Evolutionary conservation across 208 protist species (phyloP).

Genomic region (Phytomonas francai): DNA sequence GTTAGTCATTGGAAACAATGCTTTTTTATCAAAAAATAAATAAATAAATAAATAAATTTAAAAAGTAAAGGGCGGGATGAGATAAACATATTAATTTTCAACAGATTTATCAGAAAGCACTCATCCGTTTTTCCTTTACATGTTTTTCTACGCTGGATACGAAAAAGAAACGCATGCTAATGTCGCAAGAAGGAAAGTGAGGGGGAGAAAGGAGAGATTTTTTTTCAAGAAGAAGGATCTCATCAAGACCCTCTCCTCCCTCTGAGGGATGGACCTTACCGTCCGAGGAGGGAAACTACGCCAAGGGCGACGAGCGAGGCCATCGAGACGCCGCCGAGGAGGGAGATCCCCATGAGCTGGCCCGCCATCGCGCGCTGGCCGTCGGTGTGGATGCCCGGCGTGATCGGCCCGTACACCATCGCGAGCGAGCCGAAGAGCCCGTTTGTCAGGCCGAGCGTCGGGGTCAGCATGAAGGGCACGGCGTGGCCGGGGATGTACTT

Average conservation of each 20-base stretch:
- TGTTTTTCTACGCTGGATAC: no score
- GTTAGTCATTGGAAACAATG: no score
- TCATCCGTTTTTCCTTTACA: no score
- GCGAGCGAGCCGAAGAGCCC: slow-evolving; percentile 59
- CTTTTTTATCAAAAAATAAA: not conserved
- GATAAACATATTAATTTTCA: not conserved
- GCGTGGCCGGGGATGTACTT: slow-evolving; percentile 59
- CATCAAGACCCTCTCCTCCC: not conserved
- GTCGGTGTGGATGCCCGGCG: slow-evolving; percentile 33
- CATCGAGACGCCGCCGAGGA: slow-evolving; percentile 50
- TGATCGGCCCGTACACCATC: slow-evolving; percentile 78
- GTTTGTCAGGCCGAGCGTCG: slow-evolving; percentile 58
- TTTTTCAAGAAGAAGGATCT: not conserved
- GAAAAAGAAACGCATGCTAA: no score
- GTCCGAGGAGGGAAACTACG: slow-evolving; percentile 19
- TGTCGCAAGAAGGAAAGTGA: not conserved
- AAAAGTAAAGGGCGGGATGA: not conserved
- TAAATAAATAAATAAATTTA: slow-evolving; percentile 13
- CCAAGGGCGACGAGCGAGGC: slow-evolving; percentile 55
- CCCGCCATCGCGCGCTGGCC: slow-evolving; percentile 75
- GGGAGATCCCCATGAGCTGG: slow-evolving; percentile 69
- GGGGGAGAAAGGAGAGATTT: slow-evolving; percentile 4
- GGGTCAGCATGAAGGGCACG: slow-evolving; percentile 50
- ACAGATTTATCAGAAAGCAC: no score
- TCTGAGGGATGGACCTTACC: slow-evolving; percentile 32